Base-by-base conservation (phyloP, 1,284 basidiomycete genomes). In the Kwoniella shivajii region DNA sequence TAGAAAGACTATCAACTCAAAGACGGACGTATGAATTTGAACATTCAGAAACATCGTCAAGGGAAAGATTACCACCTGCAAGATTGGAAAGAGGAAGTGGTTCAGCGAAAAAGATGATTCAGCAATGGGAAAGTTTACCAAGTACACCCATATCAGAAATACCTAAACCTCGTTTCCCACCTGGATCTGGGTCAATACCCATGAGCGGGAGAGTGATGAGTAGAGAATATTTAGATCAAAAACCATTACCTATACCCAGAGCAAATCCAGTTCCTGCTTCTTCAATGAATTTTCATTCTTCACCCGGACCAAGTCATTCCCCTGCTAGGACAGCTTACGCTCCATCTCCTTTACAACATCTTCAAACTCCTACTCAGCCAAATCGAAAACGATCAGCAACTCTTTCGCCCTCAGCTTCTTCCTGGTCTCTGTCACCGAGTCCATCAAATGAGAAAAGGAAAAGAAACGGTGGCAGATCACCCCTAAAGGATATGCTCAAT, bases 401-500 rank as follows among this genome's bases (percentile, higher is more conserved):
- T 1, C 41, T 68, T 6, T 54, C 59, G 13, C 56, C 55, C 11
- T 68, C 72, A 10, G 62, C 65, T n/a, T 57, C 57, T 7, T 56
- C 65, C 4, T 70, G 65, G 42, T 64, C 66, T 14, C 39, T 69
- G n/a, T 60, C 64, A 7, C 64, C 67, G 5, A 65, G 65, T 46
- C 66, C 64, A 14, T 57, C 65, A 0, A 57, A 46, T 6, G 62
- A 63, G 24, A 63, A 64, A 51, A 57, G 61, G 47, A 36, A 59
- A 29, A 65, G 64, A 52, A 42, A 39, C 30, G 52, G 56, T 11
- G 62, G 66, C 3, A 56, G 66, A 30, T 75, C 73, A 7, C 74
- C 74, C 0, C 56, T 76, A 53, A 75, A 72, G 52, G 73, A 70
- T 2, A 70, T 76, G 48, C 57, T 69, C 5, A 69, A 66, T 48